These are phyloP conservation scores for Colletotrichum tanaceti DNA, from an alignment of 2,329 filamentous ascomycete species.

Conservation along the genomic window DNA sequence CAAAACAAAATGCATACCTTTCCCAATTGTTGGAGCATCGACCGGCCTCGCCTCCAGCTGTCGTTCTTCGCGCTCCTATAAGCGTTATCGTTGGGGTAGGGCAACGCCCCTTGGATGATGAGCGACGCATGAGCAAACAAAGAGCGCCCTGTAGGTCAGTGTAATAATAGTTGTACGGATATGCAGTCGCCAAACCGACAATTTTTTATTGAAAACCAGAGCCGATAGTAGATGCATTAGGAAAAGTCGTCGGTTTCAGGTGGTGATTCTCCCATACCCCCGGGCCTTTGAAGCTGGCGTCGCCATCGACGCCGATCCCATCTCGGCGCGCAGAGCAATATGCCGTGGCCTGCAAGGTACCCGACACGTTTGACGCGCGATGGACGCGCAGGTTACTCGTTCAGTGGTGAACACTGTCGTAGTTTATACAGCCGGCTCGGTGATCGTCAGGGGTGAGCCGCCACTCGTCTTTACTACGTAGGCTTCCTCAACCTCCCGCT, in stretches of 20 bases:
- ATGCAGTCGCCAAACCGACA: background rate
- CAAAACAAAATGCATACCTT: background rate
- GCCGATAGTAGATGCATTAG: background rate
- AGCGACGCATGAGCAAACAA: background rate
- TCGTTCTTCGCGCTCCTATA: background rate
- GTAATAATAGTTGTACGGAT: no score
- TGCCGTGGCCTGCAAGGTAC: background rate
- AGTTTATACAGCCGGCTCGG: background rate
- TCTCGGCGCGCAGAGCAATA: background rate
- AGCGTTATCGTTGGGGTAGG: background rate
- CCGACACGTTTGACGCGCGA: background rate
- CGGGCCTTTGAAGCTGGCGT: constrained; percentile 1
- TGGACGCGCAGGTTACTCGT: background rate
- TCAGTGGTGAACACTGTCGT: background rate
- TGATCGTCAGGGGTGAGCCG: constrained; percentile 30
- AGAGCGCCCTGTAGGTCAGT: no score
- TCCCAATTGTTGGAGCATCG: background rate
- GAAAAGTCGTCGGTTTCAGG: constrained; percentile 12
- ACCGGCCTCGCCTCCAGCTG: background rate
- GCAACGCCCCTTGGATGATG: background rate
- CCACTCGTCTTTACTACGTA: constrained; percentile 4
- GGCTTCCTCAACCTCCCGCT: constrained; percentile 17
- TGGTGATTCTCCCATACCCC: constrained; percentile 6
- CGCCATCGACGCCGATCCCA: constrained; percentile 10
- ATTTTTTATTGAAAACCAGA: no score